Evolutionary conservation across 164 flowering plant genomes (phyloP), one percentile per base, ranked within the genome.

Genomic region (Aristolochia fimbriata): DNA sequence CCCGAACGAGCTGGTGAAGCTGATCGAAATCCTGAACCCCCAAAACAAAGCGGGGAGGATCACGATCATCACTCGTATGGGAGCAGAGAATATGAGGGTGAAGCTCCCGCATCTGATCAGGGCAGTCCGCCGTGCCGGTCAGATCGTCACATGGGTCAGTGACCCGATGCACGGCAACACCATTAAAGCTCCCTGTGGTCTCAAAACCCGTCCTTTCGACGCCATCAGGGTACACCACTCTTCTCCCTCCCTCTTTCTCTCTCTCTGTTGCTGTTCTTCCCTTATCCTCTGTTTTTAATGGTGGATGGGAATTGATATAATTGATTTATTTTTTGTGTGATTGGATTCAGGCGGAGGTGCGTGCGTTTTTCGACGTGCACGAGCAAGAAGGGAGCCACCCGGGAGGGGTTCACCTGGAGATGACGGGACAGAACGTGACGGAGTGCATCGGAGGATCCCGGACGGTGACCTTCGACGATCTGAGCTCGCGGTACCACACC

Each of bases 151-250:
- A 20, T 91, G 97, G 97, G 97, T 91, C 74, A 82, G 88, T 62
- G 97, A 91, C 67, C 96, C 97, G 15, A 88, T 91, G 97, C 97
- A 91, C 62, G 96, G 97, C 27, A 88, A 91, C 79, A 86, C 97
- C 74, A 91, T 84, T 60, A 91, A 91, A 69, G 97, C 97, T 65
- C 97, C 97, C 13, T 86, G 90, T 31, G 97, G 97, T 59, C 91
- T 88, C 68, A 88, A 91, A 70, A 91, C 97, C 47, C 91, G 96
- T 55, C 90, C 97, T 48, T 91, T 91, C 27, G 97, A 91, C 59
- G 63, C 97, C n/a, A 91, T 88, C 63, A 70, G 79, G 88, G 97
- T 91, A 88, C 30, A n/a, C n/a, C n/a, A n/a, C n/a, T n/a, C n/a
- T n/a, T n/a, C n/a, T 51, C 65, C 51, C 6, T 49, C 8, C 16